Evolutionary conservation across 768 basidiomycete species (phyloP).

Genomic region (Boletus patriciae): DNA sequence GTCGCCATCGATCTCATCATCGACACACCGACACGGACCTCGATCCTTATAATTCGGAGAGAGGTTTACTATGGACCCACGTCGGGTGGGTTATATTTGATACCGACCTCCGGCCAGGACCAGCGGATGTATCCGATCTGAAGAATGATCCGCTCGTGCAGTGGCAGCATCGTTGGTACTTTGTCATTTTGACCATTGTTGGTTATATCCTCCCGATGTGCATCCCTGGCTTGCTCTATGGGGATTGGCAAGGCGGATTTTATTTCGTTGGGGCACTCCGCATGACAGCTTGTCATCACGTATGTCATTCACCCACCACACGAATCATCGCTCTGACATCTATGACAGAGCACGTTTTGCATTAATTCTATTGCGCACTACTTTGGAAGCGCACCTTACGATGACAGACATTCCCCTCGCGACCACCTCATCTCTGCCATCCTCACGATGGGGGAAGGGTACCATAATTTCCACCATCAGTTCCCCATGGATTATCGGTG

Average conservation of each 20-base stretch:
- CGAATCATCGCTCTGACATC: not conserved
- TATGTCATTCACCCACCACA: conserved; percentile 38
- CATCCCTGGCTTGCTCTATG: conserved; percentile 70
- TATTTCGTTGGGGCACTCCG: conserved; percentile 74
- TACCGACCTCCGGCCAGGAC: conserved; percentile 67
- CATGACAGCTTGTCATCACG: conserved; percentile 78
- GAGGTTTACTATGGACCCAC: conserved; percentile 78
- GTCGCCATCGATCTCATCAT: conserved; percentile 81
- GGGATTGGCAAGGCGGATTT: conserved; percentile 76
- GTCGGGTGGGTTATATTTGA: conserved; percentile 85
- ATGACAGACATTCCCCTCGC: conserved; percentile 73
- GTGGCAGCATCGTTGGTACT: conserved; percentile 78
- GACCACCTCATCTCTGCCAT: conserved; percentile 82
- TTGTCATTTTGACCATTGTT: conserved; percentile 59
- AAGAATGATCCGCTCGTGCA: conserved; percentile 65
- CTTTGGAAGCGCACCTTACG: conserved; percentile 78
- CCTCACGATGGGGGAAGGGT: conserved; percentile 71
- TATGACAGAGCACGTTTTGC: conserved; percentile 72
- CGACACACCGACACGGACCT: conserved; percentile 84
- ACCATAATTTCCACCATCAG: conserved; percentile 82
- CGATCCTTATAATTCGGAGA: conserved; percentile 80
- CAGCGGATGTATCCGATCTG: conserved; percentile 72
- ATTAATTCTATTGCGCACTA: conserved; percentile 90
- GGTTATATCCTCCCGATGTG: conserved; percentile 69
- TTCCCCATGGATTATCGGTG: conserved; percentile 71